Evolutionary conservation across 768 basidiomycete species (phyloP), one percentile per base, ranked within the genome.

Genomic region (Russula sp.): DNA sequence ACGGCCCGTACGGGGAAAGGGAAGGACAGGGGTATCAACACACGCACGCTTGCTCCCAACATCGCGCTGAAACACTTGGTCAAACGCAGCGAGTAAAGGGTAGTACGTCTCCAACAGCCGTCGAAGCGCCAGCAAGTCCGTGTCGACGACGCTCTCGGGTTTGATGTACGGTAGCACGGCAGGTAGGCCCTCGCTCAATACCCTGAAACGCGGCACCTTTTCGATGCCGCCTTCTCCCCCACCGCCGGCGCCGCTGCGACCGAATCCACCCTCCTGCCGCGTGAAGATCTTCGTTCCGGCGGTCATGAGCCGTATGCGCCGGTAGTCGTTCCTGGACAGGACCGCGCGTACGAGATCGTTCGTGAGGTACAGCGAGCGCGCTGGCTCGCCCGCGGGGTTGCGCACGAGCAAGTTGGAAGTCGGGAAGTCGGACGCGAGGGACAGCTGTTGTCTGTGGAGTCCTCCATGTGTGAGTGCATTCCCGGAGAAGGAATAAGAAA

Each of bases 281-380:
- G 85, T 83, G 74, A 98, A 89, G 13, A 94, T 86, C 73, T 97
- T 96, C 45, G 94, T 94, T 20, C 97, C 97, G n/a, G 91, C 89
- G 14, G 90, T 86, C 69, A 94, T 87, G 57, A 99, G 84, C 1
- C 97, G 86, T 59, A 98, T 80, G 32, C 87, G 85, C 34, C 83
- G 82, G 72, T 88, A 95, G 71, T 92, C 86, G 72, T 98, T 99
- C 71, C 86, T 77, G 57, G 78, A 70, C 61, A 98, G 81, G 64
- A 98, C 78, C n/a, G 79, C 75, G 74, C 90, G 92, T 71, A 96
- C 88, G 68, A 90, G 77, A 68, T 86, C 83, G 71, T 95, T 97
- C 60, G 88, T 85, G 63, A 98, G 78, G 78, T 98, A 98, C 52
- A 98, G 79, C 8, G 89, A 88, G 45, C 94, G 87, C 34, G 84